Evolutionary conservation across 2,329 filamentous ascomycete species (phyloP).

Genomic region (Microdochium trichocladiopsis): DNA sequence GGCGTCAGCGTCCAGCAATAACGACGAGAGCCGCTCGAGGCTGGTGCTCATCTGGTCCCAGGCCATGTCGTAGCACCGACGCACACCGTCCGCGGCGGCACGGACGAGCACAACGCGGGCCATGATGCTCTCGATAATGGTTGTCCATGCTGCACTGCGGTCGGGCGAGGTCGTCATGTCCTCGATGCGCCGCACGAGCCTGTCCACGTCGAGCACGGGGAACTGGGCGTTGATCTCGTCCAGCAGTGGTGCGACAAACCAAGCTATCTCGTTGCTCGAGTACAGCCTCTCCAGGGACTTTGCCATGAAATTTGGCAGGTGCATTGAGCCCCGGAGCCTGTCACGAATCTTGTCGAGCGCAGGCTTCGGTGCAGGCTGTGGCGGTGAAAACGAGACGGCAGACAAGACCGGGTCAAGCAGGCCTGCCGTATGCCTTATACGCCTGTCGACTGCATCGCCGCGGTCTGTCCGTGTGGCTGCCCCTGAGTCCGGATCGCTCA

Average conservation of each 20-base stretch:
- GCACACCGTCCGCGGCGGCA: background rate
- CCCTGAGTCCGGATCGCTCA: too few species aligned
- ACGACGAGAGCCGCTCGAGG: background rate
- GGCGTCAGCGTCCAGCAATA: background rate
- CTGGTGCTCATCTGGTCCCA: background rate
- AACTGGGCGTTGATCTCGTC: background rate
- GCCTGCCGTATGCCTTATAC: background rate
- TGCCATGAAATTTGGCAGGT: background rate
- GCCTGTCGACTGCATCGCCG: too few species aligned
- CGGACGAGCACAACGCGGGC: background rate
- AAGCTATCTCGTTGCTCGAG: background rate
- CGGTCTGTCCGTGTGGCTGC: too few species aligned
- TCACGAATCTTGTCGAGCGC: background rate
- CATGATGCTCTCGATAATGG: background rate
- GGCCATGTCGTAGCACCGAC: background rate
- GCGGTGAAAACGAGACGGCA: background rate
- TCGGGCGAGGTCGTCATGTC: background rate
- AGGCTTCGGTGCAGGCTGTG: background rate
- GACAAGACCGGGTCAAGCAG: background rate
- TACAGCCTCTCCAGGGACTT: background rate
- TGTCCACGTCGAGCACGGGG: background rate
- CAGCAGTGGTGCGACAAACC: background rate
- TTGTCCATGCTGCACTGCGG: too few species aligned
- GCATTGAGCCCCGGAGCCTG: background rate
- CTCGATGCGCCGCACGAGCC: background rate